Evolutionary conservation across 176 grass and related monocot species (phyloP).

Genomic region (Alopecurus myosuroides): DNA sequence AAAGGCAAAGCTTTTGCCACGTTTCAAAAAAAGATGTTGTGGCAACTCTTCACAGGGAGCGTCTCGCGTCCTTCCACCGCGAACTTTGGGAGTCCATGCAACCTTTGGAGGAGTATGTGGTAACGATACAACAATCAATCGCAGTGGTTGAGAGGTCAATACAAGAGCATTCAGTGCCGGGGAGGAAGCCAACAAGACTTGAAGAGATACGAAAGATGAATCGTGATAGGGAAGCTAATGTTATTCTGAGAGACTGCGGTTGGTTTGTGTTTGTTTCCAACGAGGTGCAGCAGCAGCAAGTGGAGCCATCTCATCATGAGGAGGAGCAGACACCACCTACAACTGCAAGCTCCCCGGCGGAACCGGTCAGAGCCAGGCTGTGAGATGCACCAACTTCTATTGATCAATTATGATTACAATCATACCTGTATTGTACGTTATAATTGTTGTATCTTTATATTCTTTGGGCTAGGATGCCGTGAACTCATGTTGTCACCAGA

Average conservation of each 20-base stretch:
- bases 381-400: not conserved
- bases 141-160: not conserved
- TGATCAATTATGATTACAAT: not conserved
- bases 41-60: not conserved
- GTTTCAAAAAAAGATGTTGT: no score
- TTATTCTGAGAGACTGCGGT: not conserved
- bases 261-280: not conserved
- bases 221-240: not conserved
- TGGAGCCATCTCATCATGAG: not conserved
- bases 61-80: not conserved
- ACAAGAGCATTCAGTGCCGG: no score
- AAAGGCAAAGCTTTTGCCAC: no score
- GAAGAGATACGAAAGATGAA: not conserved
- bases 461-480: not conserved
- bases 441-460: not conserved
- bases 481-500: not conserved
- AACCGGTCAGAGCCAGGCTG: not conserved
- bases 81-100: not conserved
- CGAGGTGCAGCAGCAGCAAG: not conserved
- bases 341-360: not conserved
- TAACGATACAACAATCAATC: not conserved
- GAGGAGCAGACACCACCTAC: not conserved
- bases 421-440: no score
- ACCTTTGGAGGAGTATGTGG: not conserved
- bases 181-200: not conserved